Base-by-base conservation (phyloP, 345 rosid species). In the Chamaenerion angustifolium region DNA sequence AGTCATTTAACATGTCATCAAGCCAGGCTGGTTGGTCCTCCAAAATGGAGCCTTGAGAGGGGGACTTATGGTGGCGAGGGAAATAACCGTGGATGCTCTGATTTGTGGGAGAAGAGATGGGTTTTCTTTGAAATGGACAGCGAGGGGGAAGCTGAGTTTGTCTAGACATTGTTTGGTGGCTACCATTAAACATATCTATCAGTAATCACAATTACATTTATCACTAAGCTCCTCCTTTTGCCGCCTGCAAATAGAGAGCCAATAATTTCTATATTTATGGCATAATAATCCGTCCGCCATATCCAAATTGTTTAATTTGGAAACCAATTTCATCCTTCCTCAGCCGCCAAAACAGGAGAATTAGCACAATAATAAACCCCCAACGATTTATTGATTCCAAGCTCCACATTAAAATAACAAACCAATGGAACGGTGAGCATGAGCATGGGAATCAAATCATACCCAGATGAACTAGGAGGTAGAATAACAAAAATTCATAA, bases 71-170 rank as follows among this genome's bases (percentile, higher is more conserved):
- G 49, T 78, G 77, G 7, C 49, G 56, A 10, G 64, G 71, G 59
- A 48, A 54, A 45, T 67, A 58, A 51, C 68, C 58, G 5, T 14
- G 48, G 16, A 8, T 13, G 43, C 13, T 25, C 3, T 19, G 16
- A 27, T 53, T 66, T 7, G 65, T 52, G 16, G 64, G 56, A 15
- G 56, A 65, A 25, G 77, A 63, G 64, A 62, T 54, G 0, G 68
- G 56, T 46, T 67, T 81, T 74, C 68, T 80, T 53, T 70, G 83
- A 47, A 80, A 76, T 0, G 85, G 90, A 55, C 76, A 71, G 43
- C 88, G 81, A 23, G 95, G 85, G 13, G 95, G 88, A 52, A 77
- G 85, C 59, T 65, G 83, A 65, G 69, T 67, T 67, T 75, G 90
- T 60, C 81, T 74, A 55, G 90, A 71, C 93, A 83, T 83, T 67